Evolutionary conservation across 108 stramenopile genomes (phyloP), one percentile per base, ranked within the genome.

Genomic region (Pseudonitzschia pungens): DNA sequence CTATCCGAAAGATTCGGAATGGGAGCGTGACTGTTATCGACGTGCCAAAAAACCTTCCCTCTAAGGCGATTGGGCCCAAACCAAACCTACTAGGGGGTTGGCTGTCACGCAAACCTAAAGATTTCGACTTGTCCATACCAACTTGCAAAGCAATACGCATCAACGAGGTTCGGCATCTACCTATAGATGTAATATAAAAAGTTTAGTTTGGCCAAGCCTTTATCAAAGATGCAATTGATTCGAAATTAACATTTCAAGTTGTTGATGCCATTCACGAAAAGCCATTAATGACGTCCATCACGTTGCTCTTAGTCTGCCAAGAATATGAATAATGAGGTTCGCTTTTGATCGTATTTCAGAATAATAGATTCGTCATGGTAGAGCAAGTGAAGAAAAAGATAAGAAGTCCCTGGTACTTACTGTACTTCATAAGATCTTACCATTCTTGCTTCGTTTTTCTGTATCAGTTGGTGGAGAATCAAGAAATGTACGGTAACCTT

Each of bases 1-100:
- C 84, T 22, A 63, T 78, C 12, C 53, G 70, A 64, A 77, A 77
- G 45, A 73, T 81, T 53, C 60, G 75, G 10, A 92, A 92, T 72
- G 85, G 87, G 36, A 83, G 84, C 42, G 76, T 92, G 26, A 89
- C 87, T 74, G 86, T 92, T 12, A 52, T 92, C 12, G 91, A 92
- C 71, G 73, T 89, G 9, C 86, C 78, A 40, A 44, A 76, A 7
- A 54, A 79, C 29, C 78, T 81, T 4, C 66, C 56, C 45, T 69
- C 63, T 22, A 54, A 72, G 51, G 53, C n/a, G 16, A 22, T 86
- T 2, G 80, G 65, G 16, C 14, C 69, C 1, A 86, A 69, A 42
- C 72, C 74, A 21, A 66, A 66, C 14, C 21, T 89, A n/a, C 81
- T 90, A 75, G 84, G 86, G 54, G 86, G 89, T 44, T 22, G 36